These are phyloP conservation scores for Pyrenula aspistea DNA, from an alignment of 495 filamentous ascomycete species.

Conservation along the genomic window DNA sequence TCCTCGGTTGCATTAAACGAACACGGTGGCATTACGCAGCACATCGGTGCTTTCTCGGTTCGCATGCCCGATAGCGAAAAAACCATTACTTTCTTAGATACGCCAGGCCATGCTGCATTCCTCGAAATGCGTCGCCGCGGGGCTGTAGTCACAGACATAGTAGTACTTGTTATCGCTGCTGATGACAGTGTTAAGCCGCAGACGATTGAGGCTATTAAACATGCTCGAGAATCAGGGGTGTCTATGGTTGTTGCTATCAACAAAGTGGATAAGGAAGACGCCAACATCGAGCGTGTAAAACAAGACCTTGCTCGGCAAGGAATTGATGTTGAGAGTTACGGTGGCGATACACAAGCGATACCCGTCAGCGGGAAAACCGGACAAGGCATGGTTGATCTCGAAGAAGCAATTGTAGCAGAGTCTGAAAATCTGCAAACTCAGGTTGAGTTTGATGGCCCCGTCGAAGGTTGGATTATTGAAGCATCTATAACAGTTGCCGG, in stretches of 20 bases:
- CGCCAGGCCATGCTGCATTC: conserved; percentile 93
- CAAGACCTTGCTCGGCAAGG: conserved; percentile 74
- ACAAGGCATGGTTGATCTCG: conserved; percentile 79
- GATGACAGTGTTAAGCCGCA: conserved; percentile 98
- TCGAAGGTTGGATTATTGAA: conserved; percentile 92
- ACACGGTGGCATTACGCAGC: conserved; percentile 96
- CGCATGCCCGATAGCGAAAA: conserved; percentile 65
- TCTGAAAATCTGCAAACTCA: conserved; percentile 86
- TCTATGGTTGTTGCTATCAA: conserved; percentile 98
- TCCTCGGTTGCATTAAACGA: conserved; percentile 83
- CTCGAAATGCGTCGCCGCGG: conserved; percentile 91
- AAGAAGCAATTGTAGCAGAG: conserved; percentile 74
- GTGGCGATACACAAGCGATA: conserved; percentile 88
- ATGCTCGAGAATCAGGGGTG: conserved; percentile 79
- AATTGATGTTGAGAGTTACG: conserved; percentile 88
- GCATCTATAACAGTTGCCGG: conserved; percentile 81
- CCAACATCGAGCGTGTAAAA: conserved; percentile 72
- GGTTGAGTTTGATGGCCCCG: conserved; percentile 61
- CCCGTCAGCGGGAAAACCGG: conserved; percentile 89
- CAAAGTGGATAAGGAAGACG: conserved; percentile 83
- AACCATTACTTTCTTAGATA: conserved; percentile 92
- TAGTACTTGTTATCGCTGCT: conserved; percentile 89
- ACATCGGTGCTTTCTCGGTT: conserved; percentile 98
- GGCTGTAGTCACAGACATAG: conserved; percentile 92
- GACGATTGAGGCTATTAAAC: conserved; percentile 91